Conservation (phyloP, 345 rosid species). For the Euclidium syriacum region DNA sequence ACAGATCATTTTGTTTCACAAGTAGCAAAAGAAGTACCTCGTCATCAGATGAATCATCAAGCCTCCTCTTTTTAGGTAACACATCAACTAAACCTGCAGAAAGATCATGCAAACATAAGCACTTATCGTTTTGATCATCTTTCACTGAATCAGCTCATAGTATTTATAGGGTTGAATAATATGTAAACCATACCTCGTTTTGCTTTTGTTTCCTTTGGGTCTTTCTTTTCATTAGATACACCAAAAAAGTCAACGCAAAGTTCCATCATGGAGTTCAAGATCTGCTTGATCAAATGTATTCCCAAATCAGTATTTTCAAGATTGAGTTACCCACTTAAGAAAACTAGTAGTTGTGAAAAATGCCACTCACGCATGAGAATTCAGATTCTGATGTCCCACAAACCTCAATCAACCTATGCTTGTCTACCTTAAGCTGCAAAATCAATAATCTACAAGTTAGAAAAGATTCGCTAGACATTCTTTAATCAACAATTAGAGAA, state of each 20-base stretch:
- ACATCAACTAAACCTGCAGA: conserved; percentile 16
- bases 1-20: neutral
- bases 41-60: conserved; percentile 60
- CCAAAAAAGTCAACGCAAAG: conserved; percentile 16
- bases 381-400: conserved; percentile 79
- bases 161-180: neutral
- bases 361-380: conserved; percentile 54
- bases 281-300: neutral
- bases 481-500: conserved; percentile 22
- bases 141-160: neutral
- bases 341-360: conserved; percentile 25
- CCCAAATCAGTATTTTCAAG: neutral
- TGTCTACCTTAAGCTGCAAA: conserved; percentile 73
- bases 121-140: neutral
- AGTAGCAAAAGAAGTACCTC: conserved; percentile 23
- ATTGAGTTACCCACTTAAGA: neutral
- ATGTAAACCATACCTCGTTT: conserved; percentile 27
- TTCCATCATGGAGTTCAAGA: conserved; percentile 13
- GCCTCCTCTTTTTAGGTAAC: conserved; percentile 56
- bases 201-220: neutral
- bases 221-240: conserved; percentile 39
- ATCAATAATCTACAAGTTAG: conserved; percentile 5
- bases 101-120: neutral
- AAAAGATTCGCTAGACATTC: neutral
- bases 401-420: conserved; percentile 62